A percentile compares a stretch with the other conserved stretches of the same genome.
These are phyloP conservation scores for Heliamphora pulchella DNA, from an alignment of 179 eudicot genomes.

Conservation along the genomic window DNA sequence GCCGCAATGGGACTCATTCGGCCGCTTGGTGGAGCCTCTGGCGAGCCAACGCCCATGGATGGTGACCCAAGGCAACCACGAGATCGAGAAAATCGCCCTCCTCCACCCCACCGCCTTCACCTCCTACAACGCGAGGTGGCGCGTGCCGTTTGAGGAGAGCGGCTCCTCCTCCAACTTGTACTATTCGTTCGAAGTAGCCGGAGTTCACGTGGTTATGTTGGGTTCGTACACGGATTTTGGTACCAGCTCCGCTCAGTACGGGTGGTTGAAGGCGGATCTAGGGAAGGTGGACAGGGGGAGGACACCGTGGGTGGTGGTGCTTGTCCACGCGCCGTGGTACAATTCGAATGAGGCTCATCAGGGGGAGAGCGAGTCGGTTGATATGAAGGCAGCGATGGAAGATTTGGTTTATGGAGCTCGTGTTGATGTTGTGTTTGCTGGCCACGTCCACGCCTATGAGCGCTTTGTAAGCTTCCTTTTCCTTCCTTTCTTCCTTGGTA, in stretches of 20 bases:
- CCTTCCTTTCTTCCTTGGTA: no score
- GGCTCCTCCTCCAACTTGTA: slow-evolving; percentile 55
- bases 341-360: slow-evolving; percentile 58
- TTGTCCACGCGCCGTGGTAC: slow-evolving; percentile 79
- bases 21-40: slow-evolving; percentile 44
- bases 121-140: slow-evolving; percentile 70
- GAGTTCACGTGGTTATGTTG: slow-evolving; percentile 67
- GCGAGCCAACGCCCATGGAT: slow-evolving; percentile 64
- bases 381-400: slow-evolving; percentile 63
- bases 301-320: slow-evolving; percentile 63
- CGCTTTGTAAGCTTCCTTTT: slow-evolving; percentile 49
- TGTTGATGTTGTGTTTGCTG: slow-evolving; percentile 57
- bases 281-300: slow-evolving; percentile 36
- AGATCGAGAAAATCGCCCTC: slow-evolving; percentile 32
- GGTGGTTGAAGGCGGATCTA: slow-evolving; percentile 55
- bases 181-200: slow-evolving; percentile 69
- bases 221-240: slow-evolving; percentile 64
- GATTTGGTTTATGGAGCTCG: slow-evolving; percentile 44
- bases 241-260: slow-evolving; percentile 46
- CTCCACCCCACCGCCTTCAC: slow-evolving; percentile 24
- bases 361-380: slow-evolving; percentile 45
- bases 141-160: slow-evolving; percentile 61
- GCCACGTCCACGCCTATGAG: slow-evolving; percentile 87
- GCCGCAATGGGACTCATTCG: slow-evolving; percentile 52
- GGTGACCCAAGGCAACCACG: slow-evolving; percentile 63